Evolutionary conservation across 345 rosid species (phyloP).

Genomic region (Geranium rotundifolium): DNA sequence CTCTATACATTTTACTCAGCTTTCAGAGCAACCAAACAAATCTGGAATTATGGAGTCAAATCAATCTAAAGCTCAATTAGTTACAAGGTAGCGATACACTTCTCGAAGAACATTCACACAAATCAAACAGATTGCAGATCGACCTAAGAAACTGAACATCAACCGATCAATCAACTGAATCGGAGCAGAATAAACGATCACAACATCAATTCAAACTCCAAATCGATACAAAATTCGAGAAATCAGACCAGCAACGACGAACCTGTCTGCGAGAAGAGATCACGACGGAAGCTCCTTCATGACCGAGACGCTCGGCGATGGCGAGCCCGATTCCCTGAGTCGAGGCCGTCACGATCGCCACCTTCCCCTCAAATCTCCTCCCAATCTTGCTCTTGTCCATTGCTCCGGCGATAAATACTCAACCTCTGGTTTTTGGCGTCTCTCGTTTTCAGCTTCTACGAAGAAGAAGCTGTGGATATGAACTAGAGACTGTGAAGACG

Average conservation of each 20-base stretch:
- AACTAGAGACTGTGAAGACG: neutral
- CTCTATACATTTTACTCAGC: too few relatives aligned
- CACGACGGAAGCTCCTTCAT: slow-evolving; percentile 69
- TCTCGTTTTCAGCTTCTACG: neutral
- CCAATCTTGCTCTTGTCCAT: slow-evolving; percentile 30
- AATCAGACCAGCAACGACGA: too few relatives aligned
- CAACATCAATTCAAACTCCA: too few relatives aligned
- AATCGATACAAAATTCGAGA: too few relatives aligned
- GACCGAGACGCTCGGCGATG: slow-evolving; percentile 67
- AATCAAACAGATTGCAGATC: neutral
- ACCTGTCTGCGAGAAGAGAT: slow-evolving; percentile 75
- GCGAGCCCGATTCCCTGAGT: slow-evolving; percentile 87
- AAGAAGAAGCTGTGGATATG: neutral
- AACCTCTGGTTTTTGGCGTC: neutral
- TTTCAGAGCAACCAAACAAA: neutral
- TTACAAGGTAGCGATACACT: neutral
- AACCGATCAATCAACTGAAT: too few relatives aligned
- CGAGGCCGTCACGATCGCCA: slow-evolving; percentile 83
- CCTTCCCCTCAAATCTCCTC: slow-evolving; percentile 63
- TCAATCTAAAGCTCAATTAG: neutral
- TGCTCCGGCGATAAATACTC: neutral
- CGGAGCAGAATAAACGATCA: neutral
- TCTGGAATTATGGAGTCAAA: neutral
- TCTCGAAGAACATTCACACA: neutral
- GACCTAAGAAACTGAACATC: too few relatives aligned